phyloP scores from a whole-genome alignment of 148 eudicot genomes.

The Arctostaphylos glauca region DNA sequence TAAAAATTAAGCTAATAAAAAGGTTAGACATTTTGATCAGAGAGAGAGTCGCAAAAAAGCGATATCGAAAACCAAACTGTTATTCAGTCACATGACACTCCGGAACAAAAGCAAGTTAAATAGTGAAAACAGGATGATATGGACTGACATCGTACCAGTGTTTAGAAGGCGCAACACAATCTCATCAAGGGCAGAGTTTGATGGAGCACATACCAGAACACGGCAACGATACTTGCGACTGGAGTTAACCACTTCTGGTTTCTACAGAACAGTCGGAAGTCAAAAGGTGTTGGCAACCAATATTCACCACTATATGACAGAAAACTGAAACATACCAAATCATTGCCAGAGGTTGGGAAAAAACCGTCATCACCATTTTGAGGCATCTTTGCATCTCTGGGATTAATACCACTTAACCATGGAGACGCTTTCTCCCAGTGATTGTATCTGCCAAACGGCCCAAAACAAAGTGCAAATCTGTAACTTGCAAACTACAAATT shows the following conservation, averaged over 20 bases:
- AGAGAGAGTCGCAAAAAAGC: background rate
- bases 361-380: conserved; percentile 88
- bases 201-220: conserved; percentile 96
- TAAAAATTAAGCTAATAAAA: background rate
- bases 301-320: conserved; percentile 11
- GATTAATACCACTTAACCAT: conserved; percentile 71
- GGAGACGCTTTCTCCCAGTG: conserved; percentile 92
- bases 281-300: conserved; percentile 13
- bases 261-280: conserved; percentile 42
- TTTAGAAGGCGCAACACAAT: conserved; percentile 78
- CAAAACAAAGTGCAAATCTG: conserved; percentile 12
- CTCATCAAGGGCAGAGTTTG: conserved; percentile 98
- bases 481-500: background rate
- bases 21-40: background rate
- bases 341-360: conserved; percentile 82
- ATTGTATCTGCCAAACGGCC: conserved; percentile 39
- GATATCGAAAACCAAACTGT: background rate
- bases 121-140: background rate
- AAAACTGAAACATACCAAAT: conserved; percentile 48
- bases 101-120: background rate
- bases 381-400: conserved; percentile 84
- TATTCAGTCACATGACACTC: background rate
- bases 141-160: conserved; percentile 49
- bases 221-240: conserved; percentile 92
- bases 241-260: conserved; percentile 89